Base-by-base conservation (phyloP, 768 basidiomycete genomes). In the Mycena albidolilacea region DNA sequence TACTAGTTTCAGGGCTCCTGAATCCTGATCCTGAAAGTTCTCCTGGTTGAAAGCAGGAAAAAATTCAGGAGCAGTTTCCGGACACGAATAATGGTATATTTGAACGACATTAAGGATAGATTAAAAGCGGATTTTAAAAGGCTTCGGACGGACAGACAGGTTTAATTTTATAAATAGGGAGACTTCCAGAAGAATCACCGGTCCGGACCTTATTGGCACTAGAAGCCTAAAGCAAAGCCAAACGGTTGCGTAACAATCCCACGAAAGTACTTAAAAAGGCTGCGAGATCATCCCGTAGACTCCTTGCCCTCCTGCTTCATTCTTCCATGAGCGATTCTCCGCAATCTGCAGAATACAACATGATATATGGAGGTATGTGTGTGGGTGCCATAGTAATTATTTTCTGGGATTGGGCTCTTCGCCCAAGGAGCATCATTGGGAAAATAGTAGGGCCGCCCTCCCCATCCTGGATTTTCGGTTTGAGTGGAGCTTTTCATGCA, bases 401-500 rank as follows among this genome's bases (percentile, higher is more conserved):
- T 35, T 30, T 35, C 8, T 35, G 35, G 21, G 9, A 55, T 12
- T 55, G 23, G 23, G 54, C 23, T 30, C 54, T 55, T 55, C 54
- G 23, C 23, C 54, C 54, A 35, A 55, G 54, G 54, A 55, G 54
- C 23, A 55, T 35, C 6, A 55, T 55, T 55, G 9, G 23, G 54
- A 35, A 35, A 30, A 55, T 55, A 30, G 54, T 55, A 35, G 54
- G 54, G 30, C 54, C 54, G 23, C 54, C 54, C 21, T 35, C 23
- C 23, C 54, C 54, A 55, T 55, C 54, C 54, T 55, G 54, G 54
- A 55, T 55, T 35, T 55, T 55, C 14, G 54, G 54, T 55, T 30
- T 35, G 23, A 35, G 23, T 55, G 54, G 23, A 55, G 21, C 23
- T 14, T 55, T 35, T 55, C 54, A 55, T 35, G 23, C 23, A 55